A percentile compares a stretch with the other conserved stretches of the same genome.
Conservation (phyloP, 495 filamentous ascomycete genomes). For the Podospora australis region DNA sequence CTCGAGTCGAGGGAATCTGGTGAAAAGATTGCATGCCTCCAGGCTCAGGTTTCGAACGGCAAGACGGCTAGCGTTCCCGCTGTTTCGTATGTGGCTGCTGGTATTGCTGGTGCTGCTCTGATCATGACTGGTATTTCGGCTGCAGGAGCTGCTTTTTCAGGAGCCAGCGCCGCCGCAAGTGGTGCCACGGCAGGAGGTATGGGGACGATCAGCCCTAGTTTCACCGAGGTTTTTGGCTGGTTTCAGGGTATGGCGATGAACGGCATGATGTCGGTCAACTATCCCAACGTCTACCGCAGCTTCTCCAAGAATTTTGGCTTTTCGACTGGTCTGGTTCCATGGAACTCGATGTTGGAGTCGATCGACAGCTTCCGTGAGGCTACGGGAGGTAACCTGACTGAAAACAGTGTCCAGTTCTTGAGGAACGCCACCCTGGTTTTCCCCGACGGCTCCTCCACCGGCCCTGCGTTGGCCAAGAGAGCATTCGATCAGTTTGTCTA, state of each 20-base stretch:
- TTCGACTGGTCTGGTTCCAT: slow-evolving; percentile 77
- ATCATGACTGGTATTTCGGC: slow-evolving; percentile 68
- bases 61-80: slow-evolving; percentile 69
- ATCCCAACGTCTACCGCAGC: slow-evolving; percentile 77
- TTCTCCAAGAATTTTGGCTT: slow-evolving; percentile 93
- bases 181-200: slow-evolving; percentile 53
- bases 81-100: slow-evolving; percentile 78
- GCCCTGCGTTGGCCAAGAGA: slow-evolving; percentile 44
- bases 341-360: slow-evolving; percentile 67
- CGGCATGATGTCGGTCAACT: slow-evolving; percentile 87
- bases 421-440: slow-evolving; percentile 66
- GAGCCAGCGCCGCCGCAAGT: slow-evolving; percentile 32
- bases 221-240: slow-evolving; percentile 79
- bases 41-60: slow-evolving; percentile 77
- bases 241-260: slow-evolving; percentile 93
- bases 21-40: slow-evolving; percentile 70
- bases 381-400: slow-evolving; percentile 83
- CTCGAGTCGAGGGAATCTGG: slow-evolving; percentile 56
- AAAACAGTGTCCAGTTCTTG: slow-evolving; percentile 69
- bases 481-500: slow-evolving; percentile 42
- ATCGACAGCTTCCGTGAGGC: slow-evolving; percentile 77
- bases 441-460: slow-evolving; percentile 39
- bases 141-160: slow-evolving; percentile 51
- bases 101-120: slow-evolving; percentile 81
- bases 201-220: slow-evolving; percentile 69